phyloP scores from a whole-genome alignment of 345 rosid genomes.

The Populus euphratica region DNA sequence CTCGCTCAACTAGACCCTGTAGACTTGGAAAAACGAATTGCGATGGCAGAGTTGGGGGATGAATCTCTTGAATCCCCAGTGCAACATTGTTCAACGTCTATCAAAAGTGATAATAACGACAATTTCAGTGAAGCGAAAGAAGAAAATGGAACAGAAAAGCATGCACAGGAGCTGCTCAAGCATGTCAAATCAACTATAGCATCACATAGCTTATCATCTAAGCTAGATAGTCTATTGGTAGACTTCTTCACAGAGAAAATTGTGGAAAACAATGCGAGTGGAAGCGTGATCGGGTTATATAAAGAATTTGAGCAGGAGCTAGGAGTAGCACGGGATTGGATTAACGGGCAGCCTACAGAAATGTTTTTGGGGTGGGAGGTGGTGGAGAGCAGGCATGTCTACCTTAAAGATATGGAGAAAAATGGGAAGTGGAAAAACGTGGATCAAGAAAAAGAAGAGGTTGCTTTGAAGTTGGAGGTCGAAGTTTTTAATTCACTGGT shows the following conservation, averaged over 20 bases:
- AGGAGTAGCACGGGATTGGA: slow-evolving; percentile 53
- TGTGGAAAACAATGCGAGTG: not conserved
- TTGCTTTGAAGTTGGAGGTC: slow-evolving; percentile 44
- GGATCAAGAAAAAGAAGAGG: slow-evolving; percentile 29
- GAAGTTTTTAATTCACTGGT: slow-evolving; percentile 47
- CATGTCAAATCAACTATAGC: slow-evolving; percentile 10
- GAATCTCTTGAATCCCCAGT: not conserved
- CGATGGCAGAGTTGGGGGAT: slow-evolving; percentile 27
- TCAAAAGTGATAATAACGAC: not conserved
- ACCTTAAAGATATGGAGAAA: slow-evolving; percentile 52
- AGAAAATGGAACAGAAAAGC: slow-evolving; percentile 6
- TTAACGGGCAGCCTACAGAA: slow-evolving; percentile 41
- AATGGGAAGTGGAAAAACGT: slow-evolving; percentile 32
- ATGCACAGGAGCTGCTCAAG: slow-evolving; percentile 20
- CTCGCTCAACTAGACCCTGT: slow-evolving; percentile 51
- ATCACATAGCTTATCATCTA: not conserved
- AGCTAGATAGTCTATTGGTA: slow-evolving; percentile 35
- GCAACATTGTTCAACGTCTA: slow-evolving; percentile 3
- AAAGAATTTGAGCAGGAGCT: slow-evolving; percentile 1
- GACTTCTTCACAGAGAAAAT: slow-evolving; percentile 53
- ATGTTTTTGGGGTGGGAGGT: slow-evolving; percentile 57
- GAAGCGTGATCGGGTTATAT: not conserved
- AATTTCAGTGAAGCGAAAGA: not conserved
- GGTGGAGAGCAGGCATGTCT: slow-evolving; percentile 39
- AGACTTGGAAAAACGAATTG: slow-evolving; percentile 58